Conservation (phyloP, 2,329 filamentous ascomycete genomes). For the Piedraia hortae region DNA sequence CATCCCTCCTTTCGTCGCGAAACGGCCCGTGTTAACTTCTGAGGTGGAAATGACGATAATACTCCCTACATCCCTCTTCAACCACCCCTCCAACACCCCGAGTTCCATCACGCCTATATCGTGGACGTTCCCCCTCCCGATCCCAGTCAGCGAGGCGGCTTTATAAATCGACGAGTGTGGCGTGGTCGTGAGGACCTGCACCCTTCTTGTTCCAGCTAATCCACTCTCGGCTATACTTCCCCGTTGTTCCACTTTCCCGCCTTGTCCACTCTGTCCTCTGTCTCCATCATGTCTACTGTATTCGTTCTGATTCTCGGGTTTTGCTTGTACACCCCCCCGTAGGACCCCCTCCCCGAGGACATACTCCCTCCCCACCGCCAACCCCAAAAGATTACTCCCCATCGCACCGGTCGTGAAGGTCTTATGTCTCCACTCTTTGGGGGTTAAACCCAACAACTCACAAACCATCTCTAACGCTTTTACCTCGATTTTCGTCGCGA, state of each 20-base stretch:
- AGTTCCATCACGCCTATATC: constrained; percentile 28
- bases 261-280: neutral
- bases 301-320: too few relatives aligned
- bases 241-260: neutral
- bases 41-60: constrained; percentile 62
- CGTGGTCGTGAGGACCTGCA: constrained; percentile 56
- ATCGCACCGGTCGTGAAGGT: constrained; percentile 57
- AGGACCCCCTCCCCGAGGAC: constrained; percentile 18
- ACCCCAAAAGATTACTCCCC: constrained; percentile 34
- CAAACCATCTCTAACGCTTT: constrained; percentile 40
- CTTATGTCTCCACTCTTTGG: constrained; percentile 35
- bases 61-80: constrained; percentile 12
- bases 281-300: too few relatives aligned
- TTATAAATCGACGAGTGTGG: constrained; percentile 67
- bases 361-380: constrained; percentile 44
- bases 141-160: constrained; percentile 53
- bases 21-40: constrained; percentile 75
- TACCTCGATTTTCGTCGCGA: constrained; percentile 52
- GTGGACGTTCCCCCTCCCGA: constrained; percentile 40
- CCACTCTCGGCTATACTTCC: too few relatives aligned
- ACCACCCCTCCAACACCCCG: constrained; percentile 26
- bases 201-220: constrained; percentile 35
- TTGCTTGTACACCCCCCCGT: too few relatives aligned
- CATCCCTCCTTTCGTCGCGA: constrained; percentile 35
- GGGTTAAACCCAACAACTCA: constrained; percentile 34